Evolutionary conservation across 1,284 basidiomycete species (phyloP).

Genomic region (Tilletia setariae): DNA sequence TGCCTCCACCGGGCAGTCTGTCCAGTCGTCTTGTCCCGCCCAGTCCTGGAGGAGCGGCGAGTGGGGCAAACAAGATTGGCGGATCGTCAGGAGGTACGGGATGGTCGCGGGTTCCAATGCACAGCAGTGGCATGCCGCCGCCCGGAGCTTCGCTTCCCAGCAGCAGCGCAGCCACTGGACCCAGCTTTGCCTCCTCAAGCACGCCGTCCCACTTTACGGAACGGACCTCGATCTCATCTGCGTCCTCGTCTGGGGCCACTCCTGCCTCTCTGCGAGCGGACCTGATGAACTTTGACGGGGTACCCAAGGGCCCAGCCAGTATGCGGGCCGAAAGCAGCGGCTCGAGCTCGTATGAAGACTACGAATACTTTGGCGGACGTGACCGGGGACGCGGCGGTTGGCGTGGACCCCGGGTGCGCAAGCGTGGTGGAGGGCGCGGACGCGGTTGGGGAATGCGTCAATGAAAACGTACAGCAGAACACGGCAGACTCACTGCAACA

Average conservation of each 20-base stretch:
- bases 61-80: slow-evolving; percentile 5
- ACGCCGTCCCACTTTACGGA: background rate
- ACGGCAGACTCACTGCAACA: no score
- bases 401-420: slow-evolving; percentile 6
- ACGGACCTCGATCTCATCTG: background rate
- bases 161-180: background rate
- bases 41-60: background rate
- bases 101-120: background rate
- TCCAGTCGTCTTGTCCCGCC: no score
- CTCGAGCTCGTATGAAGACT: slow-evolving; percentile 4
- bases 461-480: no score
- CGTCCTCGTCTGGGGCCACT: background rate
- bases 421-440: slow-evolving; percentile 1
- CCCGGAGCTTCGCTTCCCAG: background rate
- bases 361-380: slow-evolving; percentile 1
- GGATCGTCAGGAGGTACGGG: slow-evolving; percentile 1
- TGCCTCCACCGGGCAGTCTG: no score
- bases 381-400: background rate
- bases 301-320: slow-evolving; percentile 38
- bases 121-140: background rate
- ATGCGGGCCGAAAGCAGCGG: slow-evolving; percentile 27
- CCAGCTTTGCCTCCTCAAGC: background rate
- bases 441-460: slow-evolving; percentile 1
- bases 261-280: slow-evolving; percentile 1
- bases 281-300: slow-evolving; percentile 30